Conservation (phyloP, 106 monocot species). For the Allium sativum region DNA sequence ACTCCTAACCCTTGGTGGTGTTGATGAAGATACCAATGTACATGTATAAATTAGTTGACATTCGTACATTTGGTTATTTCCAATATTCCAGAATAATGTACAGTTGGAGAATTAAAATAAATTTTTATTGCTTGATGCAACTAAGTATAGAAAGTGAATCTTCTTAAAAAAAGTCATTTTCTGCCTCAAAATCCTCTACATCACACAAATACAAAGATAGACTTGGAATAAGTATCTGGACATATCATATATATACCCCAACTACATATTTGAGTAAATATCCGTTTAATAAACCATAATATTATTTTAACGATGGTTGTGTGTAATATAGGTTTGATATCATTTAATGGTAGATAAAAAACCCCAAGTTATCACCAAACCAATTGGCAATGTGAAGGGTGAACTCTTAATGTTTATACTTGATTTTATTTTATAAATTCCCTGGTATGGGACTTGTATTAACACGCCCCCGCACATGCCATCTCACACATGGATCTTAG, state of each 20-base stretch:
- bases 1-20: constrained; percentile 35
- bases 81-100: too few species aligned
- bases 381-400: too few species aligned
- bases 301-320: background rate
- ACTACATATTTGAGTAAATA: background rate
- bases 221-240: constrained; percentile 18
- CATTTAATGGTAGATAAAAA: too few species aligned
- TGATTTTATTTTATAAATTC: too few species aligned
- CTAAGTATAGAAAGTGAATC: background rate
- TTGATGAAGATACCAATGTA: constrained; percentile 6
- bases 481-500: too few species aligned
- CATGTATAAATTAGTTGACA: too few species aligned
- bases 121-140: background rate
- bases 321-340: constrained; percentile 37
- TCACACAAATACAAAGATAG: constrained; percentile 10
- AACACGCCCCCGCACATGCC: too few species aligned
- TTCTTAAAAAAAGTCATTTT: constrained; percentile 1
- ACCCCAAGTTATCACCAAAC: too few species aligned
- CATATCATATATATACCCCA: background rate
- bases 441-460: too few species aligned
- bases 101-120: too few species aligned
- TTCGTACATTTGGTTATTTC: too few species aligned
- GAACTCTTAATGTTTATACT: too few species aligned
- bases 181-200: background rate
- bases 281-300: background rate